Conservation (phyloP, 164 flowering plant genomes). For the Warburgia ugandensis region DNA sequence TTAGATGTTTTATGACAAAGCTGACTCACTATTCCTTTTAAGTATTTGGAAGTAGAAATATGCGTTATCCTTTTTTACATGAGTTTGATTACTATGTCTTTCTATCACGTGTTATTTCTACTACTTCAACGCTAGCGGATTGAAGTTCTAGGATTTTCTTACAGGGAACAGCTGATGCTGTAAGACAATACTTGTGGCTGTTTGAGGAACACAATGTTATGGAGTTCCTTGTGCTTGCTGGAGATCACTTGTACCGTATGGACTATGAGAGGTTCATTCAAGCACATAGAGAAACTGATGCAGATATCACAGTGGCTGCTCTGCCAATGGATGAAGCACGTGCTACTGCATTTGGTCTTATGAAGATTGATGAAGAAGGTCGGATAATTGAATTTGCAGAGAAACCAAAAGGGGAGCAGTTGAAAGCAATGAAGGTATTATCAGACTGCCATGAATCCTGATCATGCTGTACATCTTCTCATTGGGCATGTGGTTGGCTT, state of each 20-base stretch:
- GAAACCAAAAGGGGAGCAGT: conserved; percentile 83
- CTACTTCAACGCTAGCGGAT: too few species aligned
- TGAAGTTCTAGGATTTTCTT: conserved; percentile 1
- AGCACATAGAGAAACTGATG: conserved; percentile 95
- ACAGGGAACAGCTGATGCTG: conserved; percentile 99
- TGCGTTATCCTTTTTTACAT: too few species aligned
- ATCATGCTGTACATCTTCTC: too few species aligned
- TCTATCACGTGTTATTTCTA: too few species aligned
- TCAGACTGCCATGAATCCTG: not conserved
- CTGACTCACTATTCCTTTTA: too few species aligned
- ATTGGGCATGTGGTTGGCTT: not conserved
- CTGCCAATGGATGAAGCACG: conserved; percentile 83
- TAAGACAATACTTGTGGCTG: conserved; percentile 90
- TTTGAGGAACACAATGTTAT: conserved; percentile 91
- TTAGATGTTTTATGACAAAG: too few species aligned
- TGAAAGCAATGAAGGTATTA: conserved; percentile 71
- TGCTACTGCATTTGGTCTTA: conserved; percentile 81
- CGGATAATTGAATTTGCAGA: conserved; percentile 79
- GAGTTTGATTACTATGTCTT: too few species aligned
- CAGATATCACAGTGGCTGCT: conserved; percentile 97
- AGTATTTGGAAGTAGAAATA: too few species aligned
- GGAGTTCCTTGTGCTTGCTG: conserved; percentile 86
- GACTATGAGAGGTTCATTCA: conserved; percentile 87
- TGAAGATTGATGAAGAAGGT: conserved; percentile 91
- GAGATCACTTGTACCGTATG: conserved; percentile 95